Evolutionary conservation across 805 yeast species (phyloP), one percentile per base, ranked within the genome.

Genomic region (Nakazawaea peltata): DNA sequence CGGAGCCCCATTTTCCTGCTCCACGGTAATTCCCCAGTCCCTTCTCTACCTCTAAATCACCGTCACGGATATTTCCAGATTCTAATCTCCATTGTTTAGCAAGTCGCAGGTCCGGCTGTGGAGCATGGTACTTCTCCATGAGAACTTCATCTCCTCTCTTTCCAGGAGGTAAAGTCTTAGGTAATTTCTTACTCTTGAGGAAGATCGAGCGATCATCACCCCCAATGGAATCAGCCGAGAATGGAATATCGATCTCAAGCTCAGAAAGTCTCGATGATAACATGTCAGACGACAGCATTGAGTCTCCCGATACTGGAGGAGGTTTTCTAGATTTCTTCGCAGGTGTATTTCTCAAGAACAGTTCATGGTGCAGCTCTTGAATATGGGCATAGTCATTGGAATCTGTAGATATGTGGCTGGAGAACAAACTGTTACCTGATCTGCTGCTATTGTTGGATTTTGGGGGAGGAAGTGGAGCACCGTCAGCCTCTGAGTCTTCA

Each of bases 111-210:
- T 59, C 56, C 2, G 75, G 74, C 0, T 70, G 59, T 4, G 75
- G 75, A 1, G 74, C 74, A 41, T 65, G 56, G 41, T 51, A 61
- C 32, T 48, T 51, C 5, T 66, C 63, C 13, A 54, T 50, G 4
- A 48, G 11, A 2, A 59, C 44, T 39, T 63, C 65, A 41, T 58
- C 51, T 9, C 47, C 52, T 11, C 46, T 43, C 19, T 19, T 32
- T 5, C 36, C 36, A 32, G 31, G 23, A 17, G 38, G 38, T 15
- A 34, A 26, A n/a, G n/a, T n/a, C 14, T 15, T 26, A 4, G 34
- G 34, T 8, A 36, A 9, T 27, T 26, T 36, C 15, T 36, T 34
- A n/a, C 32, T 33, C 21, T 28, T 33, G 19, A 28, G 16, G 26
- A 14, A 28, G 16, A 33, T 12, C 4, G 32, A 27, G n/a, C 27